Conservation (phyloP, 164 flowering plant genomes). For the Hamamelis virginiana region DNA sequence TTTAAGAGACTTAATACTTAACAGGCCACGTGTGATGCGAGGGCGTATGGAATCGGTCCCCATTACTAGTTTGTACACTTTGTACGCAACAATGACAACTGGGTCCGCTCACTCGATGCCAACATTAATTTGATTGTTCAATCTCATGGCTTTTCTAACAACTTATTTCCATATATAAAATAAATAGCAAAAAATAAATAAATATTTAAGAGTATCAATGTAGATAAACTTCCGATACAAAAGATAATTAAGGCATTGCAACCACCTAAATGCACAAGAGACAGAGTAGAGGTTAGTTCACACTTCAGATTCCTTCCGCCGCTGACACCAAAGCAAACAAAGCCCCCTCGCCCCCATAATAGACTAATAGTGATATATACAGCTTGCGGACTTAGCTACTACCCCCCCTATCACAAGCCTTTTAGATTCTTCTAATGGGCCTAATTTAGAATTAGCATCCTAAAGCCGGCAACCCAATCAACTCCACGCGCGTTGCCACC, state of each 20-base stretch:
- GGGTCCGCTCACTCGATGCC: conserved; percentile 21
- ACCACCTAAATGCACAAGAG: background rate
- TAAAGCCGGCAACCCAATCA: no score
- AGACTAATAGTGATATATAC: no score
- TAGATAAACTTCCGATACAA: no score
- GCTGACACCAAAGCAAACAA: conserved; percentile 19
- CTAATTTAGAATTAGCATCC: no score
- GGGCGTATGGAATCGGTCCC: conserved; percentile 29
- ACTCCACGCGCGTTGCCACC: no score
- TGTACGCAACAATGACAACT: conserved; percentile 26
- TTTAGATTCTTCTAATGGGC: background rate
- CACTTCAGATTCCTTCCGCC: conserved; percentile 22
- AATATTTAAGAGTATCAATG: no score
- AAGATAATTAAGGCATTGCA: no score
- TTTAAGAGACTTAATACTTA: background rate
- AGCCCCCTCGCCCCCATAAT: no score
- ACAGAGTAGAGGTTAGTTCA: conserved; percentile 18
- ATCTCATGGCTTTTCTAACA: background rate
- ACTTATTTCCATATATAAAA: no score
- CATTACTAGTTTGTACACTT: conserved; percentile 21
- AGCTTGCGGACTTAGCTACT: background rate
- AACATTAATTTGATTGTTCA: background rate
- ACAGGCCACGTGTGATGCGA: conserved; percentile 37
- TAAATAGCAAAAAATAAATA: no score
- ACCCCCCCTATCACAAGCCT: background rate